Conservation (phyloP, 2,329 filamentous ascomycete genomes). For the Ciborinia camelliae region DNA sequence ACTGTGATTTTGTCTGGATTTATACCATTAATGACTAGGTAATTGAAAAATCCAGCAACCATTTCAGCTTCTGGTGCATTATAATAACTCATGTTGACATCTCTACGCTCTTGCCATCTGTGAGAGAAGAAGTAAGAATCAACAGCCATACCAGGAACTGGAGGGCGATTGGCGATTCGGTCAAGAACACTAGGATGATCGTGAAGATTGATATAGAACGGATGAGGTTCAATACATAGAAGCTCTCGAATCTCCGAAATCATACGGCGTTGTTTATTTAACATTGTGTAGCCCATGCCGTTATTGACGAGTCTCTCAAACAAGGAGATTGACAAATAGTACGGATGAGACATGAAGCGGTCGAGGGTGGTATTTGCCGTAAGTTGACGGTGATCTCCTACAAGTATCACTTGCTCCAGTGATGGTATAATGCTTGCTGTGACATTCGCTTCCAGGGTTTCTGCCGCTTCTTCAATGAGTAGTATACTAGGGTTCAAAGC, state of each 20-base stretch:
- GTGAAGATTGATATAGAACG: constrained; percentile 57
- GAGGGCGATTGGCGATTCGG: constrained; percentile 47
- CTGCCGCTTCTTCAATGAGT: constrained; percentile 68
- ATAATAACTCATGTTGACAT: constrained; percentile 61
- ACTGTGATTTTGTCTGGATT: constrained; percentile 64
- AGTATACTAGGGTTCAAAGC: constrained; percentile 58
- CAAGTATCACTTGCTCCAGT: constrained; percentile 61
- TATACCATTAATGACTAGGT: constrained; percentile 68
- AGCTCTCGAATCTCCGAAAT: constrained; percentile 63
- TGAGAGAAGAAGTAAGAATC: constrained; percentile 64
- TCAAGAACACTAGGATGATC: constrained; percentile 57
- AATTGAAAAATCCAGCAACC: constrained; percentile 67
- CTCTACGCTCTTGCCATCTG: constrained; percentile 59
- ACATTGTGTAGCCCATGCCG: constrained; percentile 49
- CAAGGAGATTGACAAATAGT: constrained; percentile 60
- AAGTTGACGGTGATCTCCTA: constrained; percentile 68
- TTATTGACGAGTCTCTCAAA: constrained; percentile 67
- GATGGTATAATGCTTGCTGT: constrained; percentile 58
- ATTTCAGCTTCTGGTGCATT: constrained; percentile 74
- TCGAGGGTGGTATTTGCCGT: constrained; percentile 56
- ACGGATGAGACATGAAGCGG: constrained; percentile 54
- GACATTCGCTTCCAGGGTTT: constrained; percentile 53
- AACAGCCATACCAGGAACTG: constrained; percentile 60
- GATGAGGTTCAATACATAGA: constrained; percentile 42
- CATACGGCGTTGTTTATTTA: constrained; percentile 64